Conservation (phyloP, 352 stramenopile genomes). For the Thraustochytrium sp. region DNA sequence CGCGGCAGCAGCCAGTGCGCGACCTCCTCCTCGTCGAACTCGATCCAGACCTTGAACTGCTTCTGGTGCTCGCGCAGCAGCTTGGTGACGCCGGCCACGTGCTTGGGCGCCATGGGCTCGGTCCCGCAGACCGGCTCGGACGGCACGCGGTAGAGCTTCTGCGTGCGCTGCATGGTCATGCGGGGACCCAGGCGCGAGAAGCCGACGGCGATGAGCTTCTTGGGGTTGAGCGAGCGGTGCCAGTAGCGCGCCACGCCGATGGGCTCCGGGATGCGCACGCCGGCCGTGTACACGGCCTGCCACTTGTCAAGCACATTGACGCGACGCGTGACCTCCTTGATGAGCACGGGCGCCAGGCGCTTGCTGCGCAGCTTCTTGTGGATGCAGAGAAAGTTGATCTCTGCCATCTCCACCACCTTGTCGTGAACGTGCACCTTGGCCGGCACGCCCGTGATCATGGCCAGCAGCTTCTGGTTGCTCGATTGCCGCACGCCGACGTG, state of each 20-base stretch:
- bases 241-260: conserved; percentile 90
- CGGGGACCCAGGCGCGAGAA: conserved; percentile 84
- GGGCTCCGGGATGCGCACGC: conserved; percentile 89
- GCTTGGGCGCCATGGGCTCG: conserved; percentile 57
- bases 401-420: conserved; percentile 52
- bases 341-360: conserved; percentile 92
- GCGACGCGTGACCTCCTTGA: conserved; percentile 98
- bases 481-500: conserved; percentile 87
- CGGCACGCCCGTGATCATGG: conserved; percentile 93
- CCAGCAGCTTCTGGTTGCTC: conserved; percentile 86
- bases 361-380: conserved; percentile 95
- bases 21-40: conserved; percentile 82
- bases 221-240: conserved; percentile 92
- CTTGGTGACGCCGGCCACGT: conserved; percentile 62
- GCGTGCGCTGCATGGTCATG: conserved; percentile 88
- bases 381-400: conserved; percentile 99
- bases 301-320: conserved; percentile 87
- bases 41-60: conserved; percentile 73
- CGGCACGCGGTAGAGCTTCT: conserved; percentile 81
- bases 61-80: conserved; percentile 70
- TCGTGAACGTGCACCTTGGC: conserved; percentile 54
- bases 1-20: conserved; percentile 94
- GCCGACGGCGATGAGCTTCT: conserved; percentile 96
- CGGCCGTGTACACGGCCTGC: conserved; percentile 97
- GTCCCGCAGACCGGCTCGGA: conserved; percentile 56